A percentile compares a stretch with the other conserved stretches of the same genome.
These are phyloP conservation scores for Phytophthora agathidicida DNA, from an alignment of 352 stramenopile genomes.

Conservation along the genomic window DNA sequence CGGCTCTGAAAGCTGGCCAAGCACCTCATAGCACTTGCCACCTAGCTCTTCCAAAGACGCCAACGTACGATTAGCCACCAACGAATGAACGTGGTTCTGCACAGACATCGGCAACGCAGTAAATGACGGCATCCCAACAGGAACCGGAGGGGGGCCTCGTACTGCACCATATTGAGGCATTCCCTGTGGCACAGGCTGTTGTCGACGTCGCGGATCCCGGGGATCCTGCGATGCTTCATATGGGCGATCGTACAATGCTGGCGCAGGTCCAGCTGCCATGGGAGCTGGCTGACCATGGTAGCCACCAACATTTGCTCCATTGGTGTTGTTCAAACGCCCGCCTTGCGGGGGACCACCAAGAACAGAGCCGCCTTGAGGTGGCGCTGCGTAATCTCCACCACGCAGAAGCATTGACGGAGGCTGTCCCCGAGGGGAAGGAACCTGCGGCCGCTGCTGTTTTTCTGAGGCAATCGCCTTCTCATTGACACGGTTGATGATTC, in stretches of 20 bases:
- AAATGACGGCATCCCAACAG: slow-evolving; percentile 38
- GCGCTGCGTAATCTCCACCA: slow-evolving; percentile 16
- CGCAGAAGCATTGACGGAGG: slow-evolving; percentile 6
- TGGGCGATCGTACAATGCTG: slow-evolving; percentile 38
- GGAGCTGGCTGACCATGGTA: slow-evolving; percentile 28
- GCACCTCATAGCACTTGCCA: slow-evolving; percentile 84
- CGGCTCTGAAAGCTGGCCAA: slow-evolving; percentile 73
- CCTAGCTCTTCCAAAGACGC: slow-evolving; percentile 74
- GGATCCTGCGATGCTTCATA: slow-evolving; percentile 35
- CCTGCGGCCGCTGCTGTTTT: slow-evolving; percentile 38
- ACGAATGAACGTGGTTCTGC: slow-evolving; percentile 69
- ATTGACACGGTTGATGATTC: slow-evolving; percentile 86
- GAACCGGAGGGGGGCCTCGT: slow-evolving; percentile 13
- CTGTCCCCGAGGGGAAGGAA: slow-evolving; percentile 30
- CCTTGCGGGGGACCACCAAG: slow-evolving; percentile 39
- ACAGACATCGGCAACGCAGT: slow-evolving; percentile 58
- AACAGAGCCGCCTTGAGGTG: slow-evolving; percentile 28
- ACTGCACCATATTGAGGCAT: slow-evolving; percentile 18
- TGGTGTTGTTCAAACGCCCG: slow-evolving; percentile 28
- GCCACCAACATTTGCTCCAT: slow-evolving; percentile 14
- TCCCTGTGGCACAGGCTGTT: slow-evolving; percentile 27
- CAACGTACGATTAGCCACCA: slow-evolving; percentile 62
- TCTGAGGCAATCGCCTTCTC: slow-evolving; percentile 59
- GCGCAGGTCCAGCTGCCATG: slow-evolving; percentile 18
- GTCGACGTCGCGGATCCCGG: slow-evolving; percentile 30